These are phyloP conservation scores for Trametes sp. DNA, from an alignment of 1,284 basidiomycete genomes.

Conservation along the genomic window DNA sequence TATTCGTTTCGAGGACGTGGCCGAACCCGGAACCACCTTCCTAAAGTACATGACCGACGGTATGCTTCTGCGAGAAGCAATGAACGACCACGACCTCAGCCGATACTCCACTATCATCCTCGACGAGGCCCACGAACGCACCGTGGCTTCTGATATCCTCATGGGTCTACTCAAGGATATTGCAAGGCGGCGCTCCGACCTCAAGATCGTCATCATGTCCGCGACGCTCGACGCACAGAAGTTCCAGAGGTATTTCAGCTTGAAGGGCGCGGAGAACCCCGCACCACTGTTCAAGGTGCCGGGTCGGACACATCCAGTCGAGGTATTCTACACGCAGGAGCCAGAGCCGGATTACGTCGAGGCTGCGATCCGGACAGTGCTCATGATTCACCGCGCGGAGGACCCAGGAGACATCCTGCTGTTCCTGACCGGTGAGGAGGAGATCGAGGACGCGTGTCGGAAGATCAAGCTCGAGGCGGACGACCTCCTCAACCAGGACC, in stretches of 20 bases:
- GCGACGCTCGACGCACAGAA: slow-evolving; percentile 97
- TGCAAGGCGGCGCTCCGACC: slow-evolving; percentile 82
- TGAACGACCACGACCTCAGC: slow-evolving; percentile 91
- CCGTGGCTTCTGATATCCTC: slow-evolving; percentile 96
- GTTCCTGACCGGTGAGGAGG: slow-evolving; percentile 98
- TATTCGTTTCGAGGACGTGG: slow-evolving; percentile 99
- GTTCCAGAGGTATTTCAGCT: slow-evolving; percentile 95
- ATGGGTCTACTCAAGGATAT: slow-evolving; percentile 91
- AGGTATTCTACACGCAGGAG: slow-evolving; percentile 95
- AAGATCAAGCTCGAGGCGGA: slow-evolving; percentile 94
- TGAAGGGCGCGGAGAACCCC: slow-evolving; percentile 50
- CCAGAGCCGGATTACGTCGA: slow-evolving; percentile 98
- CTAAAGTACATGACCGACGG: slow-evolving; percentile 99
- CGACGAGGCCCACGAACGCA: slow-evolving; percentile 99
- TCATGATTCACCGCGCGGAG: slow-evolving; percentile 98
- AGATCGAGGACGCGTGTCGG: slow-evolving; percentile 96
- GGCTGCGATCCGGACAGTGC: slow-evolving; percentile 94
- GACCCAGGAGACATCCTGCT: slow-evolving; percentile 93
- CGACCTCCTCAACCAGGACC: slow-evolving; percentile 73
- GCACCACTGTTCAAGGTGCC: slow-evolving; percentile 97
- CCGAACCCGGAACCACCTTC: slow-evolving; percentile 89
- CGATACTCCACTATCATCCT: slow-evolving; percentile 98
- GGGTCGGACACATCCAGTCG: slow-evolving; percentile 95
- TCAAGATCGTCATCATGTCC: slow-evolving; percentile 99
- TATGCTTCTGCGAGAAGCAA: slow-evolving; percentile 96